Evolutionary conservation across 2,329 filamentous ascomycete species (phyloP).

Genomic region (Diaporthe citriasiana): DNA sequence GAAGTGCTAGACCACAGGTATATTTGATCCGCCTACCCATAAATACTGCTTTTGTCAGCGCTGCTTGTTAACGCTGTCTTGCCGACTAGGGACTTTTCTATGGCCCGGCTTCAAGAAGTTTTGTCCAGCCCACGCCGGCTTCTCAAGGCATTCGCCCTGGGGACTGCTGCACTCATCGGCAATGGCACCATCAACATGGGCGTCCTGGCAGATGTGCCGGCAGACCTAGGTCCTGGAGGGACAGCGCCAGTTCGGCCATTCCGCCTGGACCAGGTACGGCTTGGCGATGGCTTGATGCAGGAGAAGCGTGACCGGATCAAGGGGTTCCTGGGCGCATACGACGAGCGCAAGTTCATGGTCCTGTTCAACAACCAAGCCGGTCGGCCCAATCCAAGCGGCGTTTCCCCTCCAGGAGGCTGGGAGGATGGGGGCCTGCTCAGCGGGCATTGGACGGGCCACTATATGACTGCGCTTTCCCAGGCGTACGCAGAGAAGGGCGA

Average conservation of each 20-base stretch:
- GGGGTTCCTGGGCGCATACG: slow-evolving; percentile 48
- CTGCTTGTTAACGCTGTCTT: background rate
- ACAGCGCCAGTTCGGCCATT: slow-evolving; percentile 52
- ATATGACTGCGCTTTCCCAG: slow-evolving; percentile 51
- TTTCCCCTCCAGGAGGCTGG: slow-evolving; percentile 51
- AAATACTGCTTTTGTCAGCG: background rate
- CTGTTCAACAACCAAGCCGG: slow-evolving; percentile 53
- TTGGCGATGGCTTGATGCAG: slow-evolving; percentile 50
- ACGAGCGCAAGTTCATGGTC: slow-evolving; percentile 50
- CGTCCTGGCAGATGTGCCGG: slow-evolving; percentile 25
- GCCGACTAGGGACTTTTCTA: background rate
- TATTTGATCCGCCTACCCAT: rapidly evolving
- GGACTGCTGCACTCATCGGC: slow-evolving; percentile 6
- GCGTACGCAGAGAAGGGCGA: slow-evolving; percentile 52
- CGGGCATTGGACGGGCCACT: slow-evolving; percentile 53
- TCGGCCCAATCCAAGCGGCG: slow-evolving; percentile 47
- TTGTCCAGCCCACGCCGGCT: slow-evolving; percentile 4
- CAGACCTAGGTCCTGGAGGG: slow-evolving; percentile 48
- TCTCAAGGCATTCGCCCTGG: slow-evolving; percentile 1
- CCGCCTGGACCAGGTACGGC: slow-evolving; percentile 51
- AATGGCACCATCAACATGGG: background rate
- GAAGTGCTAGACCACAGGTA: background rate
- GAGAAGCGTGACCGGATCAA: slow-evolving; percentile 53
- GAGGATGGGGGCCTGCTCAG: slow-evolving; percentile 53
- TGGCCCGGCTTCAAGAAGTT: background rate